Evolutionary conservation across 2,329 filamentous ascomycete genomes (phyloP).

Genomic region (Nannizziopsis arthrosporioides): DNA sequence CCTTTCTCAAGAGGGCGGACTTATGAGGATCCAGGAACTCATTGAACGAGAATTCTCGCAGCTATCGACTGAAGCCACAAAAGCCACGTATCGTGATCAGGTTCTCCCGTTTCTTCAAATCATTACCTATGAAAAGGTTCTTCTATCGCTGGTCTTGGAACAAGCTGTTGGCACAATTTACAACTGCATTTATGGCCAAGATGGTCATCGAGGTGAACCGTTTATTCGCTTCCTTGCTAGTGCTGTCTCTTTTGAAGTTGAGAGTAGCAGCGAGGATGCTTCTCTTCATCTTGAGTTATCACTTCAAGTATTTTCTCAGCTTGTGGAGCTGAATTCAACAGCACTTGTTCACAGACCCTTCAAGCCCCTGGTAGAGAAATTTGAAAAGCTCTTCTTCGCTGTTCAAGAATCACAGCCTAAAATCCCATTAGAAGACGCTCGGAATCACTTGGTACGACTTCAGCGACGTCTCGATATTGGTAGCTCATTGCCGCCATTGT

Average conservation of each 20-base stretch:
- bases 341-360: conserved; percentile 23
- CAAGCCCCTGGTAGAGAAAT: conserved; percentile 14
- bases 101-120: conserved; percentile 34
- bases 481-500: neutral
- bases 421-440: too few species aligned
- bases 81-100: conserved; percentile 18
- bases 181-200: conserved; percentile 34
- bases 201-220: conserved; percentile 27
- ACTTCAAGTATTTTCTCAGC: conserved; percentile 20
- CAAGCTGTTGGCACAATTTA: conserved; percentile 34
- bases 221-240: conserved; percentile 24
- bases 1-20: conserved; percentile 23
- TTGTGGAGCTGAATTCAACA: conserved; percentile 29
- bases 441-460: neutral
- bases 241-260: too few species aligned
- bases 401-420: too few species aligned
- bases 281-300: conserved; percentile 16
- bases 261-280: neutral
- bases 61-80: conserved; percentile 13
- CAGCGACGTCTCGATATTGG: conserved; percentile 1
- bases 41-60: conserved; percentile 16
- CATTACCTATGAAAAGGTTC: conserved; percentile 32
- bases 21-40: conserved; percentile 23
- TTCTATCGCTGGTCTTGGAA: conserved; percentile 34
- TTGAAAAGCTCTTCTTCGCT: conserved; percentile 13